Evolutionary conservation across 139 green algal genomes (phyloP), one percentile per base, ranked within the genome.

Genomic region (Astrephomene gubernaculifera): DNA sequence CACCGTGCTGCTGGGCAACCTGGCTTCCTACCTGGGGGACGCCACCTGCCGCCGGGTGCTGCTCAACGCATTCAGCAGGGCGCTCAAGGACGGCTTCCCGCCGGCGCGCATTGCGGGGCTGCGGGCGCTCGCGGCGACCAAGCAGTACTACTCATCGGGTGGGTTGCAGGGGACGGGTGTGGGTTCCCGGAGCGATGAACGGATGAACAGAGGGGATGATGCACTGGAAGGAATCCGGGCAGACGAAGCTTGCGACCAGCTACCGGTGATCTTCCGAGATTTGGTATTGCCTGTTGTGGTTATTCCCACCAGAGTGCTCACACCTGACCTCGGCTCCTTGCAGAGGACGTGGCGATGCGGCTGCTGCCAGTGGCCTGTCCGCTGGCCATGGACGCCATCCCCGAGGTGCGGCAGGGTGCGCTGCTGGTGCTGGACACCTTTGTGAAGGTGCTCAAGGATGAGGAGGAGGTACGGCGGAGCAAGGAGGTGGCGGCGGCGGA

Each of bases 1-100:
- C 33, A 99, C 97, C 27, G 97, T 99, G 52, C 92, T 98, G 78
- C 93, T 99, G 70, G 96, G 97, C 86, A 99, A 97, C 92, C 93
- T 99, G 49, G 97, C 97, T 0, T 38, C 76, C 27, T 88, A 97
- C 87, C 91, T 99, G 7, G 90, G 91, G 24, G 95, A 98, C 36
- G 86, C 94, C 22, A 94, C 94, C 1, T 90, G 88, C 85, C 75
- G 83, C 65, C 65, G 88, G 1, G 95, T 99, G 60, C 93, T 99
- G 72, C 91, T 99, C 44, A 99, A 99, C 79, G 97, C 97, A 35
- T 99, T 99, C 91, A 95, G 93, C 0, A 87, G 97, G 6, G 95
- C 97, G 1, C 87, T 99, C 29, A 96, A 95, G 72, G 97, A 99
- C 88, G 71, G 44, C 29, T 98, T 98, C 88, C 95, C 96, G 2